Conservation (phyloP, 805 yeast species). For the Myxozyma vanderwaltii region DNA sequence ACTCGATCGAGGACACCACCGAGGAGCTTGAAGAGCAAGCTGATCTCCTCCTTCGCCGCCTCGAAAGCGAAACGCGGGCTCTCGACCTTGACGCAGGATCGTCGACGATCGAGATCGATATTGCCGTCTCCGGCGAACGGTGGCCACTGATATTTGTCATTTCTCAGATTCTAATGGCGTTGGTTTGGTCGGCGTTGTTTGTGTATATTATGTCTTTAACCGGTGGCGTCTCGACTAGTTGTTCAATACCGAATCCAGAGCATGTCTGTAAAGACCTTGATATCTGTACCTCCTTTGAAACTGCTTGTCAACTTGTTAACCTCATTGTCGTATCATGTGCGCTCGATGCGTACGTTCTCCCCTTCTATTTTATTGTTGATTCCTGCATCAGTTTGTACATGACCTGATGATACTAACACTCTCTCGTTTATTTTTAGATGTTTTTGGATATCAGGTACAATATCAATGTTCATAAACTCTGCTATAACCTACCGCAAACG, state of each 20-base stretch:
- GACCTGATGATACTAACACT: neutral
- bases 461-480: slow-evolving; percentile 25
- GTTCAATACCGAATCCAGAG: slow-evolving; percentile 19
- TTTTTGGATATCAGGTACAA: slow-evolving; percentile 25
- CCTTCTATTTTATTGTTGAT: neutral
- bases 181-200: slow-evolving; percentile 23
- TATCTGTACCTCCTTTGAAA: slow-evolving; percentile 14
- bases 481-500: slow-evolving; percentile 23
- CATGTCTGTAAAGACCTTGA: slow-evolving; percentile 9
- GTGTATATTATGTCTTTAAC: slow-evolving; percentile 24
- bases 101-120: slow-evolving; percentile 10
- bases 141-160: slow-evolving; percentile 20
- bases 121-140: neutral
- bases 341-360: slow-evolving; percentile 19
- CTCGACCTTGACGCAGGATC: neutral
- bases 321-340: slow-evolving; percentile 24
- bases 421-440: neutral
- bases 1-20: neutral
- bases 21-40: slow-evolving; percentile 8
- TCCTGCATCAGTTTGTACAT: neutral
- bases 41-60: neutral
- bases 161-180: slow-evolving; percentile 14
- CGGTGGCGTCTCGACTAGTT: slow-evolving; percentile 28
- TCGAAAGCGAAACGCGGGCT: neutral
- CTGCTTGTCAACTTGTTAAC: slow-evolving; percentile 22